Conservation (phyloP, 345 rosid genomes). For the Brassica carinata region DNA sequence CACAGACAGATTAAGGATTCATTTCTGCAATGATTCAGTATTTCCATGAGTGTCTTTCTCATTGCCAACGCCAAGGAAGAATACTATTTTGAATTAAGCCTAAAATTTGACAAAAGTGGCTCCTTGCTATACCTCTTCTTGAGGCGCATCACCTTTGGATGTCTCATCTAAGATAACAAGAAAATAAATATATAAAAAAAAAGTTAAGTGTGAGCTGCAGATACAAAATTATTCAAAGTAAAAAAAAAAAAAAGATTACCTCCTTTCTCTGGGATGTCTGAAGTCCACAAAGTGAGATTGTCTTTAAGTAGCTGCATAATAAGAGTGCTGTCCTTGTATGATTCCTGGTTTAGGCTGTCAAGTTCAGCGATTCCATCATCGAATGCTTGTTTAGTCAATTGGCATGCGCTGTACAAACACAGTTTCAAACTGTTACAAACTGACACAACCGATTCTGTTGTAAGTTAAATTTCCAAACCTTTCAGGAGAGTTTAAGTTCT, state of each 20-base stretch:
- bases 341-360: conserved; percentile 91
- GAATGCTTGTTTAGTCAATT: conserved; percentile 96
- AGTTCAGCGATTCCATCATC: conserved; percentile 98
- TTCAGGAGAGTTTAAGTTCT: conserved; percentile 57
- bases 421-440: conserved; percentile 4
- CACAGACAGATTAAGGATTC: conserved; percentile 13
- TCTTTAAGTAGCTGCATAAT: conserved; percentile 98
- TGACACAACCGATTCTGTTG: neutral
- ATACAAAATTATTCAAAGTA: no score
- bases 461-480: conserved; percentile 30
- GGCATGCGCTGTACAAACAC: conserved; percentile 73
- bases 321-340: conserved; percentile 95
- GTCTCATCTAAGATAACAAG: no score
- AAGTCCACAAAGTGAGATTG: conserved; percentile 98
- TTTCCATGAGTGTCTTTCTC: conserved; percentile 9
- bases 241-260: conserved; percentile 41
- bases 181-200: no score
- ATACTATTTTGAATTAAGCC: no score
- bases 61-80: neutral
- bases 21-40: conserved; percentile 31
- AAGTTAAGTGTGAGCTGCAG: no score
- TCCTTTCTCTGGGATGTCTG: conserved; percentile 95
- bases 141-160: no score
- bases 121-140: no score
- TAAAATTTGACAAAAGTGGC: no score